Evolutionary conservation across 371 early-diverging fungal genomes (phyloP).

Genomic region (Mucor indicus): DNA sequence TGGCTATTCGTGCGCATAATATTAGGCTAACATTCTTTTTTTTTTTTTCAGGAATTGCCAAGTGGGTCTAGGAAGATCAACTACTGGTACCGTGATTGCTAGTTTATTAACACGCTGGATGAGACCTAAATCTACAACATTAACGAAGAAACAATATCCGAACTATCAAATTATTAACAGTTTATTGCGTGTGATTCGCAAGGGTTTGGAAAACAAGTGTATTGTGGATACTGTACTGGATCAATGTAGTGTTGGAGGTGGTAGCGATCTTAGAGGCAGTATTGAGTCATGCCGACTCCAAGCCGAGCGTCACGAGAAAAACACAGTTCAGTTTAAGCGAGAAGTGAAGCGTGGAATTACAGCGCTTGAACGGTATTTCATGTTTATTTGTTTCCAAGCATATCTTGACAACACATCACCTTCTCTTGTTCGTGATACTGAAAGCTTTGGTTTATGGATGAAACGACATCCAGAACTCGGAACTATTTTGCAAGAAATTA

Average conservation of each 20-base stretch:
- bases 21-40: not conserved
- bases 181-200: slow-evolving; percentile 61
- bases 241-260: slow-evolving; percentile 37
- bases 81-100: slow-evolving; percentile 55
- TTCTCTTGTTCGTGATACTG: slow-evolving; percentile 35
- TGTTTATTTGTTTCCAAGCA: slow-evolving; percentile 65
- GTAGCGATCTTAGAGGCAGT: slow-evolving; percentile 42
- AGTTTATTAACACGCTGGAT: slow-evolving; percentile 58
- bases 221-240: slow-evolving; percentile 63
- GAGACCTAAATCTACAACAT: slow-evolving; percentile 1
- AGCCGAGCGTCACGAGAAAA: slow-evolving; percentile 45
- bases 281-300: slow-evolving; percentile 54
- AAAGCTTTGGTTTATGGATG: slow-evolving; percentile 61
- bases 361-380: slow-evolving; percentile 59
- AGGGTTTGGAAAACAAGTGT: slow-evolving; percentile 60
- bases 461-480: slow-evolving; percentile 57
- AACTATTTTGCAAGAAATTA: slow-evolving; percentile 56
- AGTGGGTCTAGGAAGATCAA: slow-evolving; percentile 66
- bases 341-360: slow-evolving; percentile 41
- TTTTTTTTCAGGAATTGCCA: slow-evolving; percentile 60
- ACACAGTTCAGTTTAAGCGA: slow-evolving; percentile 21
- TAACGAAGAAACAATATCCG: slow-evolving; percentile 17
- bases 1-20: not conserved
- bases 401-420: slow-evolving; percentile 44
- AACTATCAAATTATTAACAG: slow-evolving; percentile 68